phyloP scores from a whole-genome alignment of 108 stramenopile genomes.

The Skeletonema potamos region DNA sequence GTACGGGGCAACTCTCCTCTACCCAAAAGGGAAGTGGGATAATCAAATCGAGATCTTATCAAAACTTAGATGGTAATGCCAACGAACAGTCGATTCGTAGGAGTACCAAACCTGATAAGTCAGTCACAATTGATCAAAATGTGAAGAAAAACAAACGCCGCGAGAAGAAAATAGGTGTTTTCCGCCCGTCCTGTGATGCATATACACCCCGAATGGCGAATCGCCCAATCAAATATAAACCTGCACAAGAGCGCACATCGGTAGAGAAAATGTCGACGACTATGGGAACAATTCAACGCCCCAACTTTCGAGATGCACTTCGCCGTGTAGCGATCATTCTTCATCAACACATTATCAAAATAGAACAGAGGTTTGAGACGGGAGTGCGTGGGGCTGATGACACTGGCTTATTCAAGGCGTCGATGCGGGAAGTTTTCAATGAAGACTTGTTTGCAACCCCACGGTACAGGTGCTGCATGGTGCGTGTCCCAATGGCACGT shows the following conservation, averaged over 20 bases:
- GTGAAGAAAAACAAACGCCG: conserved; percentile 16
- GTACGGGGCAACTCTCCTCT: neutral
- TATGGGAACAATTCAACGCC: conserved; percentile 82
- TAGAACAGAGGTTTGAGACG: conserved; percentile 75
- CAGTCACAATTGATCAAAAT: conserved; percentile 19
- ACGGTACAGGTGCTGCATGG: conserved; percentile 79
- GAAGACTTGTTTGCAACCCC: conserved; percentile 76
- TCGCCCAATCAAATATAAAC: conserved; percentile 71
- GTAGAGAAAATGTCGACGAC: conserved; percentile 64
- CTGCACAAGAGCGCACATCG: conserved; percentile 62
- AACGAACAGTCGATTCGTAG: neutral
- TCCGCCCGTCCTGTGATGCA: conserved; percentile 84
- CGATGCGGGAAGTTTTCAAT: conserved; percentile 71
- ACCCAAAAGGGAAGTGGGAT: neutral
- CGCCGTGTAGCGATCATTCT: conserved; percentile 88
- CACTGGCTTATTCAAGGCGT: conserved; percentile 59
- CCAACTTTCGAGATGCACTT: conserved; percentile 89
- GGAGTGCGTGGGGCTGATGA: conserved; percentile 43
- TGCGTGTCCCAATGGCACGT: conserved; percentile 82
- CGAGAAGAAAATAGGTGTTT: conserved; percentile 59
- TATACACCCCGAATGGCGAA: conserved; percentile 84
- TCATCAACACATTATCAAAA: conserved; percentile 87
- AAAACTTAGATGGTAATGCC: conserved; percentile 12
- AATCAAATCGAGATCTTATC: conserved; percentile 22
- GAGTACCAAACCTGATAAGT: conserved; percentile 1